Evolutionary conservation across 2,329 filamentous ascomycete genomes (phyloP).

Genomic region (Pseudovirgaria hyperparasitica): DNA sequence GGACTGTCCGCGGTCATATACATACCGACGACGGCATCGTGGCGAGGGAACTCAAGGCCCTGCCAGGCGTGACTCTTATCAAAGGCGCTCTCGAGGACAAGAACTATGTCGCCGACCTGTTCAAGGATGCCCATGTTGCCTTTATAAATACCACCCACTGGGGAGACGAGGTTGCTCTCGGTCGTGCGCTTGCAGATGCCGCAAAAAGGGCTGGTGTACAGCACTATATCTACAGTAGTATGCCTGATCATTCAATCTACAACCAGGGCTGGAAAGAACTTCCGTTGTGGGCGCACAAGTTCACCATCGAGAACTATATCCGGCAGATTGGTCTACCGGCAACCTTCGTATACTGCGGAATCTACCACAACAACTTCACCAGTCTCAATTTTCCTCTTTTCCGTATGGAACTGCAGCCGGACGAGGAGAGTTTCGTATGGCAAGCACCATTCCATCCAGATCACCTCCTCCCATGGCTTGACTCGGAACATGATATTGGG

Average conservation of each 20-base stretch:
- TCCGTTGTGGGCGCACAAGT: slow-evolving; percentile 86
- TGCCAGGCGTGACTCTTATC: slow-evolving; percentile 69
- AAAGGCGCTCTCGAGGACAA: slow-evolving; percentile 58
- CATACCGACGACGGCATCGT: slow-evolving; percentile 78
- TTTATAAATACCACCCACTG: slow-evolving; percentile 98
- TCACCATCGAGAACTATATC: slow-evolving; percentile 84
- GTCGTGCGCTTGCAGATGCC: slow-evolving; percentile 75
- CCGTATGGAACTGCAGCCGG: slow-evolving; percentile 77
- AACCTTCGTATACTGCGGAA: slow-evolving; percentile 91
- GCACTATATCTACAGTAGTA: slow-evolving; percentile 92
- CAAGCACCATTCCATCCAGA: slow-evolving; percentile 87
- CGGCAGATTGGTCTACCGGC: slow-evolving; percentile 69
- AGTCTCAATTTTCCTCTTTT: slow-evolving; percentile 85
- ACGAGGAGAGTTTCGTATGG: slow-evolving; percentile 87
- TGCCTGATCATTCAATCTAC: slow-evolving; percentile 86
- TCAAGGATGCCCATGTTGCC: slow-evolving; percentile 72
- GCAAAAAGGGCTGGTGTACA: slow-evolving; percentile 74
- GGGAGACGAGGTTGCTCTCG: slow-evolving; percentile 85
- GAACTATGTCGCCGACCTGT: slow-evolving; percentile 64
- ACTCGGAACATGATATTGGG: slow-evolving; percentile 91
- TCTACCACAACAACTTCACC: slow-evolving; percentile 99
- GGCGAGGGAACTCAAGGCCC: slow-evolving; percentile 67
- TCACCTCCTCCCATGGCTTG: slow-evolving; percentile 82
- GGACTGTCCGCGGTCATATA: slow-evolving; percentile 84
- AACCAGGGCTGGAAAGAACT: slow-evolving; percentile 65